These are phyloP conservation scores for Scheffersomyces titani DNA, from an alignment of 1,139 yeast species.

Conservation along the genomic window DNA sequence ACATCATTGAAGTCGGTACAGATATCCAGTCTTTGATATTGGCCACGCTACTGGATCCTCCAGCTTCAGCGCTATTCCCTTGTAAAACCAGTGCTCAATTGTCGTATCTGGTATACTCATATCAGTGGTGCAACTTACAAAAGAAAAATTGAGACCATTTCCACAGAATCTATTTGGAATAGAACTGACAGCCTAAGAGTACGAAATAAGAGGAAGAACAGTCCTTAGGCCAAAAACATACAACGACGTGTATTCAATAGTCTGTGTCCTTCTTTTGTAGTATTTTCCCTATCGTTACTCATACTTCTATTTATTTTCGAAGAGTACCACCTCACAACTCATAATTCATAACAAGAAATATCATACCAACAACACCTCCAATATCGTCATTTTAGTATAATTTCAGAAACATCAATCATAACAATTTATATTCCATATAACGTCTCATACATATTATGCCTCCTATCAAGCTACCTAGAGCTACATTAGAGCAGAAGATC, in stretches of 20 bases:
- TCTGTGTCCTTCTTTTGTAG: background rate
- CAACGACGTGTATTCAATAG: background rate
- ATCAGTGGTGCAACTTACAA: background rate
- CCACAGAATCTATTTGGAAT: background rate
- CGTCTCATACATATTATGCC: conserved; percentile 8
- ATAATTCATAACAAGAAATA: background rate
- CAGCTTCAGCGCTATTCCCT: background rate
- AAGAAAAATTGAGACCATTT: background rate
- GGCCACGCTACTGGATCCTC: background rate
- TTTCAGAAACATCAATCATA: background rate
- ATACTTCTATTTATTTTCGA: background rate
- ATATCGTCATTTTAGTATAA: background rate
- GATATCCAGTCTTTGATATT: background rate
- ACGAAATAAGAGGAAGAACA: background rate
- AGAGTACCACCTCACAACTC: background rate
- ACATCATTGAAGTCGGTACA: background rate
- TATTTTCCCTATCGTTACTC: background rate
- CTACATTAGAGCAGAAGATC: conserved; percentile 59
- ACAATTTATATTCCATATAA: background rate
- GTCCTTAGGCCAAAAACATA: background rate
- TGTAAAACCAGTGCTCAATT: background rate
- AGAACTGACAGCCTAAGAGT: background rate
- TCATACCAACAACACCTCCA: background rate
- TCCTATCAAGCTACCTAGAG: conserved; percentile 46
- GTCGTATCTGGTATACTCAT: background rate